Conservation (phyloP, 2,329 filamentous ascomycete species). For the Phialocephala sp. region DNA sequence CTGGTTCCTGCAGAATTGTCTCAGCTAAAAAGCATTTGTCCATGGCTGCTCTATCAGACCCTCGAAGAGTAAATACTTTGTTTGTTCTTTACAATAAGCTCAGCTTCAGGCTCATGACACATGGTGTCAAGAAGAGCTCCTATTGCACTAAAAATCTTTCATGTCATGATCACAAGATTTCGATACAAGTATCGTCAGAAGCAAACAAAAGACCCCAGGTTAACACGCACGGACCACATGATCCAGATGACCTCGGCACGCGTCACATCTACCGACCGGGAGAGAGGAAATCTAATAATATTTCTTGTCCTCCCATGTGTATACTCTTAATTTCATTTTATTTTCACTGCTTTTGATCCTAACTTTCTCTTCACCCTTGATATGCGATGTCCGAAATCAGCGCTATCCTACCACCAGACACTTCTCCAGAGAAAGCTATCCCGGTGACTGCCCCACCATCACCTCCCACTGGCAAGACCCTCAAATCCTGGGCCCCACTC, state of each 20-base stretch:
- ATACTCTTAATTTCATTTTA: background rate
- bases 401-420: constrained; percentile 33
- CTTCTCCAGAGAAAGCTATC: constrained; percentile 28
- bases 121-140: too few species aligned
- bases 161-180: too few species aligned
- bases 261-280: background rate
- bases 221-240: background rate
- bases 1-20: background rate
- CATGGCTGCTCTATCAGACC: too few species aligned
- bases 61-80: background rate
- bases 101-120: too few species aligned
- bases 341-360: background rate
- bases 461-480: constrained; percentile 30
- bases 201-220: too few species aligned
- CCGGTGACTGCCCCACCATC: constrained; percentile 24
- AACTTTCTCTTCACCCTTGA: background rate
- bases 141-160: too few species aligned
- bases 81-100: background rate
- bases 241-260: constrained; percentile 1
- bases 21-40: background rate
- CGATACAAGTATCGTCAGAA: too few species aligned
- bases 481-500: constrained; percentile 40
- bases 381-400: constrained; percentile 39
- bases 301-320: background rate
- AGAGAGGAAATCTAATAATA: background rate